phyloP scores from a whole-genome alignment of 306 rosid genomes.

The Hippophae gyantsensis region DNA sequence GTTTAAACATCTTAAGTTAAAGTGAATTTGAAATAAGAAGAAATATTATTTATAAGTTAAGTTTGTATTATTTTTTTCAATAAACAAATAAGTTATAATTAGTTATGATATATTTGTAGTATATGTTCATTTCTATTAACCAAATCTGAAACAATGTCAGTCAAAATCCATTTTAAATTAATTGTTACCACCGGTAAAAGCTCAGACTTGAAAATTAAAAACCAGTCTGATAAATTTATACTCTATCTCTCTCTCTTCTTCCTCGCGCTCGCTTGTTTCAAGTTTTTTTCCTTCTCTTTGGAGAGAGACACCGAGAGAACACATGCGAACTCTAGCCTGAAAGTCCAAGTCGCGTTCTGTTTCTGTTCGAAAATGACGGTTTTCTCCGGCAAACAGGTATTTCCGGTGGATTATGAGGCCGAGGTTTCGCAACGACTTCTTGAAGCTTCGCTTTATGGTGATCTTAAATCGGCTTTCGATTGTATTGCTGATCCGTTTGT shows the following conservation, averaged over 20 bases:
- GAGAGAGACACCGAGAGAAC: not conserved
- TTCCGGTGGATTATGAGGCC: slow-evolving; percentile 75
- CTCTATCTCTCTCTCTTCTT: not conserved
- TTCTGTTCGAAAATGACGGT: slow-evolving; percentile 50
- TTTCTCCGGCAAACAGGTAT: slow-evolving; percentile 67
- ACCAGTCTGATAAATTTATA: slow-evolving; percentile 32
- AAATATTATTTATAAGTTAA: no score
- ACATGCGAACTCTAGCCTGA: slow-evolving; percentile 20
- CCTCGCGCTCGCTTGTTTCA: slow-evolving; percentile 68
- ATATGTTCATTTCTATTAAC: no score
- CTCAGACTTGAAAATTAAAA: slow-evolving; percentile 1
- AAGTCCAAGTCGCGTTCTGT: slow-evolving; percentile 4
- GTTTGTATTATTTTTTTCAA: no score
- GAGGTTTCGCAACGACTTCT: slow-evolving; percentile 73
- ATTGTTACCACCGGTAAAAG: slow-evolving; percentile 16
- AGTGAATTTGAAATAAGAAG: no score
- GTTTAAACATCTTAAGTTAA: no score
- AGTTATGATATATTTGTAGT: no score
- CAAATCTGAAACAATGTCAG: no score
- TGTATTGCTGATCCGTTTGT: slow-evolving; percentile 64
- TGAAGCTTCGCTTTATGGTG: slow-evolving; percentile 68
- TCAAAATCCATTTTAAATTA: not conserved
- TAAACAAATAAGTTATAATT: no score
- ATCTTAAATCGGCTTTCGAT: slow-evolving; percentile 49
- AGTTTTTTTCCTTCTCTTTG: slow-evolving; percentile 16